Base-by-base conservation (phyloP, 805 yeast genomes). In the Lipomyces anomalus region DNA sequence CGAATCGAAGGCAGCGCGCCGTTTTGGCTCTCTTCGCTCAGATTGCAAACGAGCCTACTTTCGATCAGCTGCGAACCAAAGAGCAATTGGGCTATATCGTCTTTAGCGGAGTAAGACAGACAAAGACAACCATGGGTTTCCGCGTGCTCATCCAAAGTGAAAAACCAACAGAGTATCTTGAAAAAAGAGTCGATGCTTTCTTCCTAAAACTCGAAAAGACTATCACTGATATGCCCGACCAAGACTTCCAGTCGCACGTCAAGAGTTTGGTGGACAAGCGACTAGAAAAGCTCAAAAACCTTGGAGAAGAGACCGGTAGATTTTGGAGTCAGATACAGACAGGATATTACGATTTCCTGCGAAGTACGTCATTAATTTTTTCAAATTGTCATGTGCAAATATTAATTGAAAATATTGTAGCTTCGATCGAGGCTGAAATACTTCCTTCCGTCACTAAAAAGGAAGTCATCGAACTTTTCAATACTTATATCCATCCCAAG, bases 71-170 rank as follows among this genome's bases (percentile, higher is more conserved):
- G 47, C 76, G 98, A 65, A 90, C 98, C 4, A 82, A 86, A 57
- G 97, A 90, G 67, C 97, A 92, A 64, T 72, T 90, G 26, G 98
- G 98, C 1, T 90, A 90, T 59, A 88, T 90, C 52, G 98, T 90
- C 0, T 87, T 86, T 61, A 79, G 92, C 36, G 84, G 94, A 0
- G 67, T 75, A 22, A 70, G 82, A 50, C 72, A 73, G 49, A 76
- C 85, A 2, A 75, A 94, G 60, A 81, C 92, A 20, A 75, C 82
- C 4, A 72, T 77, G 61, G 89, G 90, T 11, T 74, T 79, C 55
- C 73, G 92, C 57, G 65, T 92, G 11, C 68, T 89, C 54, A 74
- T 89, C 41, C 98, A 90, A 67, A 81, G 92, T 48, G 97, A 87
- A 62, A 78, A 82, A 61, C 66, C 85, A 1, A 72, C 92, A 2